Conservation (phyloP, 163 green algal species). For the Volvox carteri region DNA sequence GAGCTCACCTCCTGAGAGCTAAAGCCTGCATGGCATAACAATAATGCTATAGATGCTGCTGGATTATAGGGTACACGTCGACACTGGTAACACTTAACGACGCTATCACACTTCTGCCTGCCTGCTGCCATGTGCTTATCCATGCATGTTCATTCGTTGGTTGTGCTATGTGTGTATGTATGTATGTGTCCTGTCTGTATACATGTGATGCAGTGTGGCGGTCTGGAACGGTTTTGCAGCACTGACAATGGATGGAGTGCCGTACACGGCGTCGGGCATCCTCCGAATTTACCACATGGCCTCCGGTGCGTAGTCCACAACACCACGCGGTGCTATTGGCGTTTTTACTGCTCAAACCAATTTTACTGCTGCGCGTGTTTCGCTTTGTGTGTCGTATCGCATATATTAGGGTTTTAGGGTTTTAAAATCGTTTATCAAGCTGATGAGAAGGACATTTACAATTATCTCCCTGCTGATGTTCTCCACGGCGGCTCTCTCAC, state of each 20-base stretch:
- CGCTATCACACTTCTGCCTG: neutral
- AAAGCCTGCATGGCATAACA: too few relatives aligned
- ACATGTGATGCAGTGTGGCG: neutral
- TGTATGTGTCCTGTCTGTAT: neutral
- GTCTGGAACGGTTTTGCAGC: slow-evolving; percentile 44
- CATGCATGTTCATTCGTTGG: neutral
- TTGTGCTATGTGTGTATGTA: neutral
- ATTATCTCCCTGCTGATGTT: too few relatives aligned
- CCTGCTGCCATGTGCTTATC: neutral
- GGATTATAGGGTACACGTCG: neutral
- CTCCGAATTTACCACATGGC: slow-evolving; percentile 53
- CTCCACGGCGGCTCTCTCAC: too few relatives aligned
- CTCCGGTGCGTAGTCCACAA: neutral
- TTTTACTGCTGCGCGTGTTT: too few relatives aligned
- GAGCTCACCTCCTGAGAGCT: too few relatives aligned
- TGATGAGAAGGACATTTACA: too few relatives aligned
- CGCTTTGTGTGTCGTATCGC: too few relatives aligned
- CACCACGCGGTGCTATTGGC: too few relatives aligned
- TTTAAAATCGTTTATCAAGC: too few relatives aligned
- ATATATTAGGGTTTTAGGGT: too few relatives aligned
- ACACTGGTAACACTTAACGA: neutral
- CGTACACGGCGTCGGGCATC: slow-evolving; percentile 30
- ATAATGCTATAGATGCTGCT: neutral
- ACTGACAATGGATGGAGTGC: slow-evolving; percentile 30
- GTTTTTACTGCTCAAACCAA: too few relatives aligned